These are phyloP conservation scores for Cryptosporidium parvum DNA, from an alignment of 169 alveolate species.

Conservation along the genomic window DNA sequence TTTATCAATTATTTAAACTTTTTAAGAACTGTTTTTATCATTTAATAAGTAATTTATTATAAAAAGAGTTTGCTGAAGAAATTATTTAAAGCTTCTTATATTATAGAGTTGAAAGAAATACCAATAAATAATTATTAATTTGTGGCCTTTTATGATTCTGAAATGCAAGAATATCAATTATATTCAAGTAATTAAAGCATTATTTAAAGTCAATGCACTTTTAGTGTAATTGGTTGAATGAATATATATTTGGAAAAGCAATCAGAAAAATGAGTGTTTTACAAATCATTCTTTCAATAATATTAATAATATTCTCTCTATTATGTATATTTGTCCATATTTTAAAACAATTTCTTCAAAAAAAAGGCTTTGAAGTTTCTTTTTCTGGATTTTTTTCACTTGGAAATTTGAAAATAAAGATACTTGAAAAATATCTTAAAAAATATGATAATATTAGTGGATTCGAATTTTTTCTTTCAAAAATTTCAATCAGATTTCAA, in stretches of 20 bases:
- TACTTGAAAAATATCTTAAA: slow-evolving; percentile 1
- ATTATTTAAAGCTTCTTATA: background rate
- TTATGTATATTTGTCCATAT: background rate
- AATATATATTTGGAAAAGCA: background rate
- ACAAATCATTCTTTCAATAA: background rate
- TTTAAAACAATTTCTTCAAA: background rate
- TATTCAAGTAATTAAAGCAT: background rate
- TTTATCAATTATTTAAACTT: too few relatives aligned
- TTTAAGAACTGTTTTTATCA: too few relatives aligned
- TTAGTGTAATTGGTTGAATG: background rate
- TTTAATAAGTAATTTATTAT: background rate
- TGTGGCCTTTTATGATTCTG: background rate
- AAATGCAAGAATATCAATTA: background rate
- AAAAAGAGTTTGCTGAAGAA: background rate
- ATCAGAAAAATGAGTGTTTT: slow-evolving; percentile 6
- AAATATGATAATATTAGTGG: background rate
- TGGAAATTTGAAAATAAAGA: slow-evolving; percentile 19
- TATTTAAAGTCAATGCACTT: background rate
- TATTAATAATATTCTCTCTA: slow-evolving; percentile 2
- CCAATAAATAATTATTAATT: too few relatives aligned
- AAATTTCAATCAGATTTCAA: slow-evolving; percentile 10
- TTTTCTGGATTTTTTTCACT: slow-evolving; percentile 38
- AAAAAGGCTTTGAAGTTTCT: slow-evolving; percentile 32
- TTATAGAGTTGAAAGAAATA: too few relatives aligned
- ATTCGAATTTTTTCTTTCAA: background rate